phyloP scores from a whole-genome alignment of 1,284 basidiomycete species.

The Sanghuangporus weigelae region DNA sequence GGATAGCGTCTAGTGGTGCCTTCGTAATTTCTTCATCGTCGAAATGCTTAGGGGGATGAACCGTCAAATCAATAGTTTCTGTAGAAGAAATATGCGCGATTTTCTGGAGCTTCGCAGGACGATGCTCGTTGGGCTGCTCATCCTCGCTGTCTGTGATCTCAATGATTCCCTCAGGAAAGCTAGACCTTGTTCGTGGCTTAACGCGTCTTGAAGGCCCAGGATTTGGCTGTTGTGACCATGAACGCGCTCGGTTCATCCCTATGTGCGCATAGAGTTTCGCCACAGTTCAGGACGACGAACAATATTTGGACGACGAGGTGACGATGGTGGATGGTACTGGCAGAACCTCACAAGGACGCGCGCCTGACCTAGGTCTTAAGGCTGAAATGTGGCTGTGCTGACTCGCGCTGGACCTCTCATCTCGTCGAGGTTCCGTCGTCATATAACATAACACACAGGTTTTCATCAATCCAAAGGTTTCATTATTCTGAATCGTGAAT shows the following conservation, averaged over 20 bases:
- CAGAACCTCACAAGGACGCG: not conserved
- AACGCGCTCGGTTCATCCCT: not conserved
- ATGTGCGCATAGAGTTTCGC: not conserved
- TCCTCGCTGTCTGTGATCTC: conserved; percentile 13
- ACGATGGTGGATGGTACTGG: not conserved
- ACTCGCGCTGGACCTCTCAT: not conserved
- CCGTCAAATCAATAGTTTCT: conserved; percentile 1
- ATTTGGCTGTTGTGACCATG: not conserved
- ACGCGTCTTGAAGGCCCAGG: conserved; percentile 7
- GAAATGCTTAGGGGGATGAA: not conserved
- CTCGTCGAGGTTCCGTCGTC: not conserved
- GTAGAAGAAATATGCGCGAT: not conserved
- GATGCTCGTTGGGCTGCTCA: not conserved
- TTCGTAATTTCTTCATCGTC: not conserved
- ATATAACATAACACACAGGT: too few relatives aligned
- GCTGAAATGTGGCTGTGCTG: not conserved
- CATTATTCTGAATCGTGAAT: too few relatives aligned
- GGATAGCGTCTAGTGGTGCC: not conserved
- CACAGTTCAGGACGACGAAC: not conserved
- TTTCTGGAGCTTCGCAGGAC: conserved; percentile 2
- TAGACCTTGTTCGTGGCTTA: not conserved
- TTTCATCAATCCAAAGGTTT: too few relatives aligned
- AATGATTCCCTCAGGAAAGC: not conserved
- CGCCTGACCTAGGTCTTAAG: not conserved
- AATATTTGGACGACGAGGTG: not conserved